Evolutionary conservation across 805 yeast genomes (phyloP).

Genomic region (Zygosaccharomyces lentus): DNA sequence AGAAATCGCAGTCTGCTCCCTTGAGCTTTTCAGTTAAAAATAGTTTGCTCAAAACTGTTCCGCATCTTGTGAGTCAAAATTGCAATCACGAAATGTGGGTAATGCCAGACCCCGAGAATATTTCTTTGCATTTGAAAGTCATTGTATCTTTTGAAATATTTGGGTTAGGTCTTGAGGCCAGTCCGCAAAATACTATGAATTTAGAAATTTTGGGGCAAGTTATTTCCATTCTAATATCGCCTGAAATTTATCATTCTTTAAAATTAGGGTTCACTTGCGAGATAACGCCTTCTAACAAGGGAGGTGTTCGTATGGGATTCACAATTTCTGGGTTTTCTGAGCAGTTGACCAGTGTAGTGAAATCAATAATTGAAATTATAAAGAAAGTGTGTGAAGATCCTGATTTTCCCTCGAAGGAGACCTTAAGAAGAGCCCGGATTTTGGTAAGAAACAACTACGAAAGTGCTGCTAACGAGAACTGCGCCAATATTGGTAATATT

Average conservation of each 20-base stretch:
- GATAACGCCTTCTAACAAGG: conserved; percentile 49
- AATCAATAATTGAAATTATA: conserved; percentile 35
- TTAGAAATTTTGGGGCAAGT: conserved; percentile 52
- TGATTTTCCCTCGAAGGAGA: conserved; percentile 27
- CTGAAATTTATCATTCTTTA: conserved; percentile 49
- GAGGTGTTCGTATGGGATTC: conserved; percentile 50
- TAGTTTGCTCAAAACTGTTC: conserved; percentile 27
- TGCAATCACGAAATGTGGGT: conserved; percentile 49
- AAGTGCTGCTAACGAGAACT: conserved; percentile 40
- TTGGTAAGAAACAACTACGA: conserved; percentile 46
- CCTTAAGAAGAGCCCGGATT: conserved; percentile 46
- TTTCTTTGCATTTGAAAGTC: conserved; percentile 31
- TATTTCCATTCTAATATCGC: conserved; percentile 40
- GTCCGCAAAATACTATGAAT: conserved; percentile 41
- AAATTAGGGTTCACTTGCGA: conserved; percentile 56
- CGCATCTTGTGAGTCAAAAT: conserved; percentile 38
- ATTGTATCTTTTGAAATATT: conserved; percentile 46
- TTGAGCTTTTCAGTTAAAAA: conserved; percentile 36
- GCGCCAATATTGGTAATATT: conserved; percentile 46
- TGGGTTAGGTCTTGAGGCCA: conserved; percentile 29
- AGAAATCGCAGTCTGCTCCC: conserved; percentile 30
- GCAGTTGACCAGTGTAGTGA: conserved; percentile 38
- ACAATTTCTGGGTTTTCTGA: conserved; percentile 49
- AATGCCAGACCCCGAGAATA: conserved; percentile 35
- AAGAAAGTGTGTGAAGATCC: conserved; percentile 18